A percentile compares a stretch with the other conserved stretches of the same genome.
These are phyloP conservation scores for Lolium perenne DNA, from an alignment of 176 grass and related monocot genomes.

Conservation along the genomic window DNA sequence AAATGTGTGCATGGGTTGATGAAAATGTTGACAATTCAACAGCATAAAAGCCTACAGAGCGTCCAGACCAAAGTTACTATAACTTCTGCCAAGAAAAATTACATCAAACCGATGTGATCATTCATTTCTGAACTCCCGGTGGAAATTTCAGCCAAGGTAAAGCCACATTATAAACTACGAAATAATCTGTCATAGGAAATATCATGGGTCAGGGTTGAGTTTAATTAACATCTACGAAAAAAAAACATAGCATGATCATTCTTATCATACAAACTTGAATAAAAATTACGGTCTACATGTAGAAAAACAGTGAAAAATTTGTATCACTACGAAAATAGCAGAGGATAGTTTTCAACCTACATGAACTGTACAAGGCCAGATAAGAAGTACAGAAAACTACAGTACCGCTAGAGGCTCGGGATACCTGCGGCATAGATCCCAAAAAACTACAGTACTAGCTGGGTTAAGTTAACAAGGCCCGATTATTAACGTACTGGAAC, in stretches of 20 bases:
- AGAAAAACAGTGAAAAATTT: background rate
- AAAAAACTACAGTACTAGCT: background rate
- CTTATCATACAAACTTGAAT: conserved; percentile 3
- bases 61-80: background rate
- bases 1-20: background rate
- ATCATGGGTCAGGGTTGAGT: background rate
- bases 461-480: background rate
- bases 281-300: background rate
- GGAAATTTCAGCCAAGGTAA: background rate
- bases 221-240: background rate
- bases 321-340: background rate
- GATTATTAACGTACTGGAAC: background rate
- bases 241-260: background rate
- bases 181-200: background rate
- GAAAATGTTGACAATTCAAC: background rate
- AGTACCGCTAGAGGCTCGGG: background rate
- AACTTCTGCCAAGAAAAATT: background rate
- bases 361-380: background rate
- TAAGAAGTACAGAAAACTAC: background rate
- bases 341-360: background rate
- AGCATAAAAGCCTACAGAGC: background rate
- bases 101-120: background rate
- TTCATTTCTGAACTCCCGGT: background rate
- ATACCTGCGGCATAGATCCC: background rate
- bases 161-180: background rate